Evolutionary conservation across 2,329 filamentous ascomycete species (phyloP), one percentile per base, ranked within the genome.

Genomic region (Thyridium curvatum): DNA sequence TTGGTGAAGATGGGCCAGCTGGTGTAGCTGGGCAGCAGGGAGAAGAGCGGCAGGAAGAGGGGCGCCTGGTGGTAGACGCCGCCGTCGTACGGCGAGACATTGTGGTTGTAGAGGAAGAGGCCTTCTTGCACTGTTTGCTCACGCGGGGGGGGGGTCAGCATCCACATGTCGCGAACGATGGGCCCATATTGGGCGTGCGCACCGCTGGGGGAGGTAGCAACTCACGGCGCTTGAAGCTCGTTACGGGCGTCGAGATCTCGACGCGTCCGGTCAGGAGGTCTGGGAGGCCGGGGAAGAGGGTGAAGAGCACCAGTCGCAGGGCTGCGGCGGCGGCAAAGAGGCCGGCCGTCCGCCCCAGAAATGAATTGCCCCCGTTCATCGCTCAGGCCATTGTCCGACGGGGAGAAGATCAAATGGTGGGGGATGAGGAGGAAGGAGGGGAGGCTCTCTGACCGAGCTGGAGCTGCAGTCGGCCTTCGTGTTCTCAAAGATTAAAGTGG

Each of bases 121-220:
- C 93, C 93, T 66, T 98, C 93, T 72, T 97, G 91, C 40, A 97
- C 88, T 94, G n/a, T n/a, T n/a, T n/a, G n/a, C n/a, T n/a, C n/a
- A n/a, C n/a, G n/a, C n/a, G n/a, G n/a, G n/a, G n/a, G n/a, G n/a
- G n/a, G n/a, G n/a, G n/a, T n/a, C n/a, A n/a, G n/a, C n/a, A n/a
- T n/a, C n/a, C n/a, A n/a, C n/a, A n/a, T n/a, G n/a, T n/a, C n/a
- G n/a, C n/a, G n/a, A n/a, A n/a, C n/a, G n/a, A n/a, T n/a, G n/a
- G n/a, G n/a, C n/a, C n/a, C n/a, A n/a, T n/a, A n/a, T n/a, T n/a
- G n/a, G n/a, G n/a, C n/a, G n/a, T n/a, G n/a, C n/a, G n/a, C n/a
- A n/a, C n/a, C 6, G 21, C 21, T 26, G 4, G 26, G 18, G 32
- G 35, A 35, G 33, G 34, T 15, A 37, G 18, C 5, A 32, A 64